These are phyloP conservation scores for Lepidium africanum DNA, from an alignment of 345 rosid genomes.

Conservation along the genomic window DNA sequence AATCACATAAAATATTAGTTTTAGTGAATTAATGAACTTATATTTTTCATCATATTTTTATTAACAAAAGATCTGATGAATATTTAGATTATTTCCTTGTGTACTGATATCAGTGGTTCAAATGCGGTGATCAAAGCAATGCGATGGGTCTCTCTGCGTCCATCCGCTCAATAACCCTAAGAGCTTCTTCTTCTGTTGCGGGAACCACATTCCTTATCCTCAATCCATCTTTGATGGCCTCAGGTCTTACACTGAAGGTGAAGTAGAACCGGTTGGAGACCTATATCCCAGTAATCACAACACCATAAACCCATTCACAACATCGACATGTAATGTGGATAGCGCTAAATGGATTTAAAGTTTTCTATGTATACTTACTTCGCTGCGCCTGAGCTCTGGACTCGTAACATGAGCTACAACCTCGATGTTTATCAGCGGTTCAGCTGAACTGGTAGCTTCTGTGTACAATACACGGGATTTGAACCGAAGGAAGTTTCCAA, in stretches of 20 bases:
- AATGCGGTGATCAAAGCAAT: neutral
- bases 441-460: conserved; percentile 44
- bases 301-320: neutral
- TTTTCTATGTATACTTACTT: conserved; percentile 36
- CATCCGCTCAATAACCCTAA: conserved; percentile 69
- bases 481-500: conserved; percentile 78
- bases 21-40: too few relatives aligned
- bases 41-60: too few relatives aligned
- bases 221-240: conserved; percentile 59
- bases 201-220: conserved; percentile 84
- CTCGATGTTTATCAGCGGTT: conserved; percentile 63
- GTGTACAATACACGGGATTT: conserved; percentile 79
- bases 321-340: neutral
- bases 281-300: conserved; percentile 33
- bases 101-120: neutral
- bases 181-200: conserved; percentile 72
- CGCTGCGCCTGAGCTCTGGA: conserved; percentile 67
- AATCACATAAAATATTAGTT: too few relatives aligned
- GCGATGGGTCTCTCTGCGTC: conserved; percentile 53
- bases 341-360: neutral
- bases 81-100: neutral
- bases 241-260: conserved; percentile 68
- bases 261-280: conserved; percentile 85
- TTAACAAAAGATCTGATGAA: too few relatives aligned
- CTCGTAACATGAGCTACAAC: conserved; percentile 77